Evolutionary conservation across 73 alveolate species (phyloP).

Genomic region (Loxodes magnus): DNA sequence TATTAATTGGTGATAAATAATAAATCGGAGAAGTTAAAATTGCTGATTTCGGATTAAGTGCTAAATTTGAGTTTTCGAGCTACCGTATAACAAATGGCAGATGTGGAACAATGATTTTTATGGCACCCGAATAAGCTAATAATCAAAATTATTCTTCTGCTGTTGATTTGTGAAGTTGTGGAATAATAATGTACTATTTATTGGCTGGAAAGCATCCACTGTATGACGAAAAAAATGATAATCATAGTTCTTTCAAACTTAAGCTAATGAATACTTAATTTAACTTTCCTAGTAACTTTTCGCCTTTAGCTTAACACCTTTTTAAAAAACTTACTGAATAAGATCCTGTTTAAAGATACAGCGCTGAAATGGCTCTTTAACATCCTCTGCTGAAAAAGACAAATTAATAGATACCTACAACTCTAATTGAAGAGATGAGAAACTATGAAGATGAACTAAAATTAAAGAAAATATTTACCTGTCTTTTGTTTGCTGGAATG

Average conservation of each 20-base stretch:
- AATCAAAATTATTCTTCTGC: neutral
- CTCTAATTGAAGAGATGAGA: neutral
- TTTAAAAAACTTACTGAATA: neutral
- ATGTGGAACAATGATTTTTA: neutral
- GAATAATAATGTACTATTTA: neutral
- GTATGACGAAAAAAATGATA: neutral
- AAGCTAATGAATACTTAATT: neutral
- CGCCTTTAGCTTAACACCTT: neutral
- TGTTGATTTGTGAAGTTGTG: slow-evolving; percentile 1
- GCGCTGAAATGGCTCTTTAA: neutral
- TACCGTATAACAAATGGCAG: neutral
- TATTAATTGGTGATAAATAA: neutral
- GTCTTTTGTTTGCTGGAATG: too few relatives aligned
- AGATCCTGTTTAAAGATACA: neutral
- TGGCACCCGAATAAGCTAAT: neutral
- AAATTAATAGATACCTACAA: neutral
- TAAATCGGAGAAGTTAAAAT: neutral
- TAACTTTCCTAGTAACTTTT: neutral
- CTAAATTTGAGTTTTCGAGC: too few relatives aligned
- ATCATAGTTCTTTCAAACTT: neutral
- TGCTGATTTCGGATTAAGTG: neutral
- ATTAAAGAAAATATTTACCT: neutral
- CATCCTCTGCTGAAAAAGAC: neutral
- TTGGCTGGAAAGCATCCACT: neutral
- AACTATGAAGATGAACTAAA: neutral